Percentiles rank a stretch among this genome's conserved stretches.
These are phyloP conservation scores for Sclerotinia borealis DNA, from an alignment of 2,329 filamentous ascomycete species.

Conservation along the genomic window DNA sequence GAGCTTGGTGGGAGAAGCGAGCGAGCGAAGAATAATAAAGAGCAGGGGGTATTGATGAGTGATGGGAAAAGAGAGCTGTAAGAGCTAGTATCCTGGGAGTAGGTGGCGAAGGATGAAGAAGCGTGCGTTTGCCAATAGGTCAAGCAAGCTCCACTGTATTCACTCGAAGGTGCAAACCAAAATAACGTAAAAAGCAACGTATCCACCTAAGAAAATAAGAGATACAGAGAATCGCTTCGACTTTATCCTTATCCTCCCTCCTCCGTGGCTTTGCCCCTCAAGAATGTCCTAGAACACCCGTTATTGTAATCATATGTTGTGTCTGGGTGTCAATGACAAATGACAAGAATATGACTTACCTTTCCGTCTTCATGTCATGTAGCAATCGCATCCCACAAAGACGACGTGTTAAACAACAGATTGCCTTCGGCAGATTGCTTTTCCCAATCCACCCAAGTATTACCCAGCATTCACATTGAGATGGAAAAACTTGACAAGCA, in stretches of 20 bases:
- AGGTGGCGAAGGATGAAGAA: neutral
- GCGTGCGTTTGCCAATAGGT: neutral
- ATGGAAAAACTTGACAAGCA: constrained; percentile 17
- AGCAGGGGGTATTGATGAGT: neutral
- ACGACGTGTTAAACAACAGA: constrained; percentile 18
- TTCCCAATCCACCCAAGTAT: constrained; percentile 8
- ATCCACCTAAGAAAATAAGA: neutral
- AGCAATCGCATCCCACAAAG: constrained; percentile 15
- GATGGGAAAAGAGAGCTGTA: neutral
- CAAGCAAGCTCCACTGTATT: neutral
- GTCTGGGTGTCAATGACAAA: neutral
- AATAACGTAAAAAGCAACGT: constrained; percentile 5
- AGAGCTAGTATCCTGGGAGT: too few species aligned
- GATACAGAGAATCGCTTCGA: constrained; percentile 1
- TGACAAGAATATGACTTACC: constrained; percentile 17
- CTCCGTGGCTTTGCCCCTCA: neutral
- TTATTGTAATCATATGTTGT: constrained; percentile 5
- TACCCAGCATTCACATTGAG: constrained; percentile 16
- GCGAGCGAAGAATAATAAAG: neutral
- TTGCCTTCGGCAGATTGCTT: constrained; percentile 14
- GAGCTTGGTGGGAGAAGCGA: neutral
- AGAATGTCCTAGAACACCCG: neutral
- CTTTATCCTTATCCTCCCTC: constrained; percentile 4
- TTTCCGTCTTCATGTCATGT: constrained; percentile 23
- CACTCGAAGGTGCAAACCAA: neutral